Evolutionary conservation across 768 basidiomycete species (phyloP).

Genomic region (Kwoniella pini): DNA sequence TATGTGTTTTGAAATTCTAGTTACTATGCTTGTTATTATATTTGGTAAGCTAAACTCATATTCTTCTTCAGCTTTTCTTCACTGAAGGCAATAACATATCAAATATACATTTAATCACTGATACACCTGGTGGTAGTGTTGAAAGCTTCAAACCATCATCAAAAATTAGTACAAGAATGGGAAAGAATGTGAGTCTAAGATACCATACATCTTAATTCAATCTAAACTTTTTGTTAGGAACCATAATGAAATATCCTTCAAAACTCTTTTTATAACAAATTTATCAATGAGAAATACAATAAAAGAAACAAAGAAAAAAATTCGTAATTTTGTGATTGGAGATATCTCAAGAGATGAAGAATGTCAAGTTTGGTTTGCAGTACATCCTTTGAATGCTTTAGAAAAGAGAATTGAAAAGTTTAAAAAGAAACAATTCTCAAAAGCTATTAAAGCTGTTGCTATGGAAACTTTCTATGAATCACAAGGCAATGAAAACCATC

Average conservation of each 20-base stretch:
- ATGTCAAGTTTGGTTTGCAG: conserved; percentile 14
- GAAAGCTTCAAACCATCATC: conserved; percentile 19
- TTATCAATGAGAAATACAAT: conserved; percentile 18
- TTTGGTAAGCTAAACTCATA: conserved; percentile 29
- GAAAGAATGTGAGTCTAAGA: conserved; percentile 20
- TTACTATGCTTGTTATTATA: conserved; percentile 58
- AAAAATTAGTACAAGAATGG: conserved; percentile 19
- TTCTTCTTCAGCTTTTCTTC: not conserved
- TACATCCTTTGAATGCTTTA: conserved; percentile 15
- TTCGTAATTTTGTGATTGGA: conserved; percentile 2
- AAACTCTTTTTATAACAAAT: conserved; percentile 38
- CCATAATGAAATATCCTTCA: conserved; percentile 39
- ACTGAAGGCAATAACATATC: too few species aligned
- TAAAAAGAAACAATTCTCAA: conserved; percentile 19
- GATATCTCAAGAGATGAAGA: not conserved
- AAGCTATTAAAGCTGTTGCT: conserved; percentile 18
- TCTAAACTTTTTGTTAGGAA: too few species aligned
- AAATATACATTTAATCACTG: too few species aligned
- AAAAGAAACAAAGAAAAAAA: conserved; percentile 11
- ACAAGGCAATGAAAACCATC: not conserved
- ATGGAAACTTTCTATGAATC: conserved; percentile 19
- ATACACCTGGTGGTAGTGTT: conserved; percentile 13
- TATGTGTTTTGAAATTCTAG: conserved; percentile 77
- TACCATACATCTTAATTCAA: too few species aligned
- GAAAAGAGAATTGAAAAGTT: conserved; percentile 22